Evolutionary conservation across 2,329 filamentous ascomycete genomes (phyloP).

Genomic region (Colletotrichum orchidophilum): DNA sequence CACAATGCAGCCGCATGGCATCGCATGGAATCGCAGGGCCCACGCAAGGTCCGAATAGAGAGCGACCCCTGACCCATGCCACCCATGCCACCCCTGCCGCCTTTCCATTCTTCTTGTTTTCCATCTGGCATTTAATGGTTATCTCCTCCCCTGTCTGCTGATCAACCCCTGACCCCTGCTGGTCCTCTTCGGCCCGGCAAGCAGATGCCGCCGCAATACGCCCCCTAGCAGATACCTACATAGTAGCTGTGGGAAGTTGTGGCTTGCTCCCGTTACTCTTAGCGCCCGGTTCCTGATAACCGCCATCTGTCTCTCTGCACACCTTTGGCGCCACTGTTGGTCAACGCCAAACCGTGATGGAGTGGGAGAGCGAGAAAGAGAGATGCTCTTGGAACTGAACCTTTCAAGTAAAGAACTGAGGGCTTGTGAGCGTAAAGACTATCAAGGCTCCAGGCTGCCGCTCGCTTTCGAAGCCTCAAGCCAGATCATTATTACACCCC

Average conservation of each 20-base stretch:
- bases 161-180: constrained; percentile 13
- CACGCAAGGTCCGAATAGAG: constrained; percentile 29
- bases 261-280: constrained; percentile 2
- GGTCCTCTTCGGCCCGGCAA: constrained; percentile 26
- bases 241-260: neutral
- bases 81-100: neutral
- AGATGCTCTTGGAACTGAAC: too few species aligned
- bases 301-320: neutral
- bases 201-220: constrained; percentile 12
- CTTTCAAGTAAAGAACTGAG: too few species aligned
- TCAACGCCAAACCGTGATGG: neutral
- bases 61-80: constrained; percentile 8
- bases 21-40: neutral
- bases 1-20: neutral
- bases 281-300: neutral
- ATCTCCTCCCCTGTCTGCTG: neutral
- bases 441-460: too few species aligned
- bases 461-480: neutral
- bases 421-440: too few species aligned
- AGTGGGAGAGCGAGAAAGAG: neutral
- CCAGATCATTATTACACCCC: neutral
- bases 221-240: neutral
- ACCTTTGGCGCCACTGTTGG: neutral
- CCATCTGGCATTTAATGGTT: neutral
- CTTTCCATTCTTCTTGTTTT: neutral